Conservation (phyloP, 164 flowering plant genomes). For the Santalum album region DNA sequence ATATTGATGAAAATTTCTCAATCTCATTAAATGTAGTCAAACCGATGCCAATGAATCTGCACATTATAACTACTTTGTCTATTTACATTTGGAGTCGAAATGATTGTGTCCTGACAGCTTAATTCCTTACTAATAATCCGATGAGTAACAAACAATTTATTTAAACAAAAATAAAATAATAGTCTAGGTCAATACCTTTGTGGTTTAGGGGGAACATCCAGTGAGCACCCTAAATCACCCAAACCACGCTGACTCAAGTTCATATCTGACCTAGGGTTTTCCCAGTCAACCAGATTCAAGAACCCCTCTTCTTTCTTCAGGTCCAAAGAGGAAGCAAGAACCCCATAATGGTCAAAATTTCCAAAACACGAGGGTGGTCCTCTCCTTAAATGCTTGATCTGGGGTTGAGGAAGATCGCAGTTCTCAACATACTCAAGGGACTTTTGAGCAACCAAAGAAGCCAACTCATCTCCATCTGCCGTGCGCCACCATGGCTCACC, state of each 20-base stretch:
- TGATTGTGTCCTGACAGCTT: too few relatives aligned
- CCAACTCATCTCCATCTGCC: constrained; percentile 40
- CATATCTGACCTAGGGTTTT: constrained; percentile 15
- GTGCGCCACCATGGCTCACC: constrained; percentile 46
- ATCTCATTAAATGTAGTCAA: too few relatives aligned
- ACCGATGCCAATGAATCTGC: too few relatives aligned
- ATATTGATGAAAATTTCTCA: too few relatives aligned
- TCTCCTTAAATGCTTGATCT: constrained; percentile 15
- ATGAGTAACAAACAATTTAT: too few relatives aligned
- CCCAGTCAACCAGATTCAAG: constrained; percentile 5
- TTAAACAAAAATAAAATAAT: too few relatives aligned
- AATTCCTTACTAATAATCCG: too few relatives aligned
- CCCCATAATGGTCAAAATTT: constrained; percentile 15
- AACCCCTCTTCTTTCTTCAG: constrained; percentile 8
- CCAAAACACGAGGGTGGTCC: constrained; percentile 16
- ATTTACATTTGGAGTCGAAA: too few relatives aligned
- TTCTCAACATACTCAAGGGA: constrained; percentile 36
- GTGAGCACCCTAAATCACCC: constrained; percentile 16
- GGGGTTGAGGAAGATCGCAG: constrained; percentile 50
- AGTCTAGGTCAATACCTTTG: too few relatives aligned
- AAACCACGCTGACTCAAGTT: constrained; percentile 10
- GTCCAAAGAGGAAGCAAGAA: constrained; percentile 19
- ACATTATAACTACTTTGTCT: too few relatives aligned
- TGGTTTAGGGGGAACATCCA: too few relatives aligned
- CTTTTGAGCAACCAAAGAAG: constrained; percentile 40